Base-by-base conservation (phyloP, 257 asterid species). In the Petunia secreta region DNA sequence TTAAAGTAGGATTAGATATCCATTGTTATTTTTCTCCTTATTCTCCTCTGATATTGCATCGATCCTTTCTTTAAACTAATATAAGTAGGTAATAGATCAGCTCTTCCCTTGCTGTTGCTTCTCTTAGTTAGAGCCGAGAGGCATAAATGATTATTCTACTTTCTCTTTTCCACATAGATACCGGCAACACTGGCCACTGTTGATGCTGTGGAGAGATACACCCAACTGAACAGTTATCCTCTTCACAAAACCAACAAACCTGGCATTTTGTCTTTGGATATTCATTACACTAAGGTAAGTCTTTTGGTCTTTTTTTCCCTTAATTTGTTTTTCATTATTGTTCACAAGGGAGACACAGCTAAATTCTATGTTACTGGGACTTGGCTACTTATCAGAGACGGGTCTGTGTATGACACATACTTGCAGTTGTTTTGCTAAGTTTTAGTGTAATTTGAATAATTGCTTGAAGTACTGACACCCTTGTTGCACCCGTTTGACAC, bases 221-320 rank as follows among this genome's bases (percentile, higher is more conserved):
- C 94, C 68, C 98, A 96, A 80, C 94, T 94, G 81, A 94, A 90
- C 69, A 91, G 94, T 62, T 90, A 89, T 85, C 99, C 99, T 71
- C 98, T 96, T 83, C 99, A 96, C 82, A 91, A 90, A 75, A 94
- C 98, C 81, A 94, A 87, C 88, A 96, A 94, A 83, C 99, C 98
- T 44, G 99, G 99, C 69, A 92, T 96, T 85, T 89, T 94, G 78
- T 90, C 97, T 6, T 37, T 96, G 94, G 99, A 96, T 82, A 91
- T 94, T 83, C 86, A 86, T 40, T 78, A 87, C 85, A 83, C 95
- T 69, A 91, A 91, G 98, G 99, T 94, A 88, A 52, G 50, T 50
- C 43, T 65, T 63, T 50, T 50, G 4, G 50, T 73, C 14, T 50
- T 44, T 50, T 50, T 48, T 69, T 25, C 5, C 77, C 14, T 6